phyloP scores from a whole-genome alignment of 176 grass and related monocot genomes.

The Lolium multiflorum region DNA sequence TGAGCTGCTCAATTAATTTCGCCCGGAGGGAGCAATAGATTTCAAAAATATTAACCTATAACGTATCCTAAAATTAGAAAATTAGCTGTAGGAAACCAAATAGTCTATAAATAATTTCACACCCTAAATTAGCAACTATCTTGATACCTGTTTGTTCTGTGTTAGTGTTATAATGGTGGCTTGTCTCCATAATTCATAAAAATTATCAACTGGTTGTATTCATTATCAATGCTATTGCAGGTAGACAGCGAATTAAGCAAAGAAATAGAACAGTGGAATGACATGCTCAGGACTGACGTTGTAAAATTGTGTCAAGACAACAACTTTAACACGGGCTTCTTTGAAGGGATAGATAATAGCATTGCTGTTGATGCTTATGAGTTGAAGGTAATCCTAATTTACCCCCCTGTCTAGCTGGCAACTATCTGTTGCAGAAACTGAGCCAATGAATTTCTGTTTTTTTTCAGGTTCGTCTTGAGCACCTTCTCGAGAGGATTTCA shows the following conservation, averaged over 20 bases:
- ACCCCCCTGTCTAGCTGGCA: neutral
- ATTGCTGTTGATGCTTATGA: constrained; percentile 91
- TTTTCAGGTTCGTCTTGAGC: constrained; percentile 87
- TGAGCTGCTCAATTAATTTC: too few relatives aligned
- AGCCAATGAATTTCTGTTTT: constrained; percentile 29
- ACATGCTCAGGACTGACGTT: constrained; percentile 81
- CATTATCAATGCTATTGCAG: constrained; percentile 42
- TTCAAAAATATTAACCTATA: neutral
- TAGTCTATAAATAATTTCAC: constrained; percentile 14
- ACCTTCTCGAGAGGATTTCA: constrained; percentile 97
- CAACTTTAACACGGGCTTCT: constrained; percentile 91
- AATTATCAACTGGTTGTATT: neutral
- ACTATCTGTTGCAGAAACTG: constrained; percentile 18
- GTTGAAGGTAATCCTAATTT: constrained; percentile 73
- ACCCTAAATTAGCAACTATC: constrained; percentile 20
- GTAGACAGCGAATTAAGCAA: constrained; percentile 84
- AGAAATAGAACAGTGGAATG: constrained; percentile 97
- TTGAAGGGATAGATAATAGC: constrained; percentile 85
- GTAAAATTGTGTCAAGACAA: constrained; percentile 87
- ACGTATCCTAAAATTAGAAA: neutral
- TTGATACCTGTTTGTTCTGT: neutral
- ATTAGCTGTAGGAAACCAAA: constrained; percentile 27
- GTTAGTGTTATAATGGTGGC: constrained; percentile 7
- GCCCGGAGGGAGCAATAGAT: too few relatives aligned
- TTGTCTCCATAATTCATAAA: constrained; percentile 8